Conservation (phyloP, 305 asterid genomes). For the Fraxinus nigra region DNA sequence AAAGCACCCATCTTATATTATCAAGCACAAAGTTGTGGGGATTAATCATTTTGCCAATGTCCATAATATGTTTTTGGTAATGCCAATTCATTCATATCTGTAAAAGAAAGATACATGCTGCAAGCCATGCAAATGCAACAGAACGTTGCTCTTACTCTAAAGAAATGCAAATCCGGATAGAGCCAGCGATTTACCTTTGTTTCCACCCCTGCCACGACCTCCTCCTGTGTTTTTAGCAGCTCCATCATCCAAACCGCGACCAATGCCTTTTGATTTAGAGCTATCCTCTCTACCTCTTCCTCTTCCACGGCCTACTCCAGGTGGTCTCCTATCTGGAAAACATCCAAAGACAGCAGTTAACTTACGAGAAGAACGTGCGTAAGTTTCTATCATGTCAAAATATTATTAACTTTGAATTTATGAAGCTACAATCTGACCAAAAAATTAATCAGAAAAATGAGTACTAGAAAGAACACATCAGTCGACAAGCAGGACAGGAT, state of each 20-base stretch:
- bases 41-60: not conserved
- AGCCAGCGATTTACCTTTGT: constrained; percentile 30
- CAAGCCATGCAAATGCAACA: not conserved
- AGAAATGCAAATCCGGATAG: not conserved
- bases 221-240: constrained; percentile 43
- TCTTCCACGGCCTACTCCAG: constrained; percentile 71
- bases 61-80: not conserved
- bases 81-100: not conserved
- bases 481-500: not conserved
- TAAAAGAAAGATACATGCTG: not conserved
- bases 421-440: not conserved
- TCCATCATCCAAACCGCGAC: constrained; percentile 58
- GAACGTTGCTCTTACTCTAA: not conserved
- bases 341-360: not conserved
- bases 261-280: constrained; percentile 42
- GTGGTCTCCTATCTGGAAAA: constrained; percentile 58
- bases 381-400: not conserved
- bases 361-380: not conserved
- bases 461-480: not conserved
- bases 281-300: constrained; percentile 59
- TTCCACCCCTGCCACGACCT: constrained; percentile 50
- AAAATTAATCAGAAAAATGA: constrained; percentile 2
- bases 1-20: not conserved
- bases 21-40: not conserved
- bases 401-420: not conserved